Base-by-base conservation (phyloP, 2,329 filamentous ascomycete genomes). In the Cadophora malorum region DNA sequence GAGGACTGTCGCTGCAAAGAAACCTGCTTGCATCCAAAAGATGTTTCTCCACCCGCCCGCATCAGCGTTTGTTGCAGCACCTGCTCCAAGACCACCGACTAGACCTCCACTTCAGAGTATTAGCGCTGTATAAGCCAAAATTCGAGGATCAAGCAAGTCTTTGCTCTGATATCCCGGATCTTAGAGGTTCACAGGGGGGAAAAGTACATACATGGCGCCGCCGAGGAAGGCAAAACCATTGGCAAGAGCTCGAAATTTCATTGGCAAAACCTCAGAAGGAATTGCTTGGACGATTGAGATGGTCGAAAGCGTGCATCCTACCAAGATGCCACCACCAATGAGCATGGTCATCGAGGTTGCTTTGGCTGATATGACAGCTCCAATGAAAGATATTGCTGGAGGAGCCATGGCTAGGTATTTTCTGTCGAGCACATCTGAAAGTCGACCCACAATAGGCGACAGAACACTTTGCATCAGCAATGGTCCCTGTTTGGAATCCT, bases 11-110 rank as follows among this genome's bases (percentile, higher is more conserved):
- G 74, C 84, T 81, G 31, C 80, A 69, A 41, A 86, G 73, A 38
- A 87, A 75, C 79, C 84, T 1, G 85, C 84, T 75, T 87, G 85
- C 16, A 87, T 85, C 85, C 85, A 88, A 73, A 86, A 88, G 70
- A 88, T 87, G 71, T 82, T 81, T 1, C 85, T 79, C 85, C 85
- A 88, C 23, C 85, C 85, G 0, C 75, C 78, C 0, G 79, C 70
- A 63, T 79, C 78, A 14, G 80, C 74, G 67, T 85, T 84, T 0
- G 85, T 86, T 2, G 86, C 81, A 8, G 81, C 84, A 2, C 85
- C 85, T 7, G 84, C 83, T 31, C 82, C 81, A 4, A 87, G 78
- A 14, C 79, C 76, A 14, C 83, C 85, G 19, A 85, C 76, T 47
- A 86, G 66, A 60, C 85, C 84, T 25, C 84, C 85, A 45, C 41